These are phyloP conservation scores for Fagopyrum tataricum DNA, from an alignment of 148 eudicot species.

Conservation along the genomic window DNA sequence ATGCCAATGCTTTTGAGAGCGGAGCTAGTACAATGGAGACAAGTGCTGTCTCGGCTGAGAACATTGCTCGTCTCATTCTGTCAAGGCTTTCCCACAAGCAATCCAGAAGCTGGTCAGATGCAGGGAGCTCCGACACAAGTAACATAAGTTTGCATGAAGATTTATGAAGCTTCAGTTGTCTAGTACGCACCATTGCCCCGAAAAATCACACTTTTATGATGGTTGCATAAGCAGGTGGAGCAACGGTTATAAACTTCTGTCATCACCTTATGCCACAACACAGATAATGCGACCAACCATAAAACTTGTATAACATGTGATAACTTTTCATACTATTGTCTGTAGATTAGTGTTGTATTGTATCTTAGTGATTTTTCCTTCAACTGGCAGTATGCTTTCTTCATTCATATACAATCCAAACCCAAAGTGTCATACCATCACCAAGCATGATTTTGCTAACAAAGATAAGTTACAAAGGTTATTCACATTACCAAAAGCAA, in stretches of 20 bases:
- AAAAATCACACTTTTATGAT: not conserved
- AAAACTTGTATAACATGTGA: too few relatives aligned
- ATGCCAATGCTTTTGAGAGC: conserved; percentile 90
- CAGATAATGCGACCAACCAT: too few relatives aligned
- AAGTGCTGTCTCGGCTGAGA: conserved; percentile 90
- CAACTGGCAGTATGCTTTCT: not conserved
- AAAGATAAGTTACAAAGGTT: not conserved
- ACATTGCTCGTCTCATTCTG: conserved; percentile 75
- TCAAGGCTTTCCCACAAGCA: conserved; percentile 31
- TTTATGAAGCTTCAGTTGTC: not conserved
- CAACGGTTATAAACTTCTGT: not conserved
- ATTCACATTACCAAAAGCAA: conserved; percentile 6
- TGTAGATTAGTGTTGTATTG: not conserved
- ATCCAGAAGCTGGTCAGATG: not conserved
- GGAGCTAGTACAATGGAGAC: conserved; percentile 98
- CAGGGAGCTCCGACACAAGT: not conserved
- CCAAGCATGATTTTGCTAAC: not conserved
- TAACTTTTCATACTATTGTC: not conserved
- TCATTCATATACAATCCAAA: not conserved
- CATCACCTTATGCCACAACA: too few relatives aligned
- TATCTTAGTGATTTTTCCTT: not conserved
- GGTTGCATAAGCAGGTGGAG: too few relatives aligned
- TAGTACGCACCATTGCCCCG: not conserved
- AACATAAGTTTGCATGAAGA: conserved; percentile 5
- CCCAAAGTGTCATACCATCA: not conserved